Evolutionary conservation across 2,329 filamentous ascomycete species (phyloP).

Genomic region (Alternaria sp.): DNA sequence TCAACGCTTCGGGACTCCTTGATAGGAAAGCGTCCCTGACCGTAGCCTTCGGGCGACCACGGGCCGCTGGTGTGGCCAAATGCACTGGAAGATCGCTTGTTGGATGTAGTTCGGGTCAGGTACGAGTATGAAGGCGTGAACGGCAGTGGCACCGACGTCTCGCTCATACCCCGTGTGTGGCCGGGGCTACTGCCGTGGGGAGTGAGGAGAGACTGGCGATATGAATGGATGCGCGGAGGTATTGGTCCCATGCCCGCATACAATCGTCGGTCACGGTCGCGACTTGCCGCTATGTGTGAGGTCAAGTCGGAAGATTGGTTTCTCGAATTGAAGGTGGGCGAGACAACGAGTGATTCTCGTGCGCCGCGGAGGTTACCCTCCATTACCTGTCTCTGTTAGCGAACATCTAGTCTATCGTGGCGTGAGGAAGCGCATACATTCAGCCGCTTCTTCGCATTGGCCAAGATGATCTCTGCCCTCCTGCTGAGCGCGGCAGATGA

Average conservation of each 20-base stretch:
- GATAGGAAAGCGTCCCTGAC: slow-evolving; percentile 48
- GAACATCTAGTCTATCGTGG: slow-evolving; percentile 8
- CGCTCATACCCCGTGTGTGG: slow-evolving; percentile 53
- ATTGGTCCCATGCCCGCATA: slow-evolving; percentile 50
- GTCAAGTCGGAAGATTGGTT: slow-evolving; percentile 44
- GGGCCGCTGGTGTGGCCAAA: slow-evolving; percentile 48
- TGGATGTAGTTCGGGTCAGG: slow-evolving; percentile 32
- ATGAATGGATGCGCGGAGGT: slow-evolving; percentile 41
- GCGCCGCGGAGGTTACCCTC: slow-evolving; percentile 88
- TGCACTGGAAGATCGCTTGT: slow-evolving; percentile 51
- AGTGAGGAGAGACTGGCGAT: slow-evolving; percentile 45
- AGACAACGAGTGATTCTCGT: slow-evolving; percentile 69
- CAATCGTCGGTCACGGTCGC: slow-evolving; percentile 46
- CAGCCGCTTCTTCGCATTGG: slow-evolving; percentile 88
- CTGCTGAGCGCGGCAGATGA: slow-evolving; percentile 68
- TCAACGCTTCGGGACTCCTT: slow-evolving; percentile 53
- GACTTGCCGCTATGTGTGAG: slow-evolving; percentile 44
- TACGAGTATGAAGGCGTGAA: slow-evolving; percentile 45
- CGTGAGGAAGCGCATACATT: slow-evolving; percentile 67
- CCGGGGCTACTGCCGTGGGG: slow-evolving; percentile 41
- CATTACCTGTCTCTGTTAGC: slow-evolving; percentile 73
- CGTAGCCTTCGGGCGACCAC: slow-evolving; percentile 48
- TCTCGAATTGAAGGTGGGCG: slow-evolving; percentile 58
- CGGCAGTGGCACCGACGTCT: slow-evolving; percentile 50
- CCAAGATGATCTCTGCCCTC: slow-evolving; percentile 87